Evolutionary conservation across 129 eudicot genomes (phyloP).

Genomic region (Flaveria robusta): DNA sequence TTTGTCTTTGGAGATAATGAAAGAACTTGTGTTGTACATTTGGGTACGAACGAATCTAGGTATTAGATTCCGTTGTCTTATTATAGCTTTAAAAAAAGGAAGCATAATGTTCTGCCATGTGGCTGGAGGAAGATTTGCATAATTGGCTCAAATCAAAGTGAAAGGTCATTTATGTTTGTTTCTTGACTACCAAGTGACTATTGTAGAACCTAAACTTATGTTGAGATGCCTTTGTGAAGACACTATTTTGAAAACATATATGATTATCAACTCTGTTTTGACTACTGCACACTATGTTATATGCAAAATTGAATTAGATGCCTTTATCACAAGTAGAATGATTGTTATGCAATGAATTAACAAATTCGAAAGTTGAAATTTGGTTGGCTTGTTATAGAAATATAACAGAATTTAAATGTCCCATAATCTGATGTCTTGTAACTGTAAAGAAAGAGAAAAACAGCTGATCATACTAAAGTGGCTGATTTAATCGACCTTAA

Average conservation of each 20-base stretch:
- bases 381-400: no score
- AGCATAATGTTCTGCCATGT: slow-evolving; percentile 27
- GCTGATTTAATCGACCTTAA: no score
- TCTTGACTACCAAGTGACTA: slow-evolving; percentile 26
- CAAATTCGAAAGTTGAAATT: no score
- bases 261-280: background rate
- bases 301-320: background rate
- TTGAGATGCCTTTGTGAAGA: background rate
- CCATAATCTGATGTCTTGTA: no score
- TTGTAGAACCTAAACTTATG: slow-evolving; percentile 6
- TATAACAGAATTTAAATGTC: no score
- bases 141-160: slow-evolving; percentile 33
- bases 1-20: slow-evolving; percentile 34
- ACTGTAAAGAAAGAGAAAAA: no score
- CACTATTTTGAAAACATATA: background rate
- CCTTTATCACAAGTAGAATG: background rate
- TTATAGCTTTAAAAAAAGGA: slow-evolving; percentile 31
- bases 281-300: slow-evolving; percentile 1
- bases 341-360: no score
- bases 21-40: slow-evolving; percentile 24
- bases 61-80: slow-evolving; percentile 34
- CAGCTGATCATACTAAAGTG: no score
- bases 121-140: slow-evolving; percentile 17
- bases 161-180: slow-evolving; percentile 38
- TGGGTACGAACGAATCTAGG: slow-evolving; percentile 33